A percentile compares a stretch with the other conserved stretches of the same genome.
Evolutionary conservation across 106 monocot genomes (phyloP).

Genomic region (Dioscorea alata): DNA sequence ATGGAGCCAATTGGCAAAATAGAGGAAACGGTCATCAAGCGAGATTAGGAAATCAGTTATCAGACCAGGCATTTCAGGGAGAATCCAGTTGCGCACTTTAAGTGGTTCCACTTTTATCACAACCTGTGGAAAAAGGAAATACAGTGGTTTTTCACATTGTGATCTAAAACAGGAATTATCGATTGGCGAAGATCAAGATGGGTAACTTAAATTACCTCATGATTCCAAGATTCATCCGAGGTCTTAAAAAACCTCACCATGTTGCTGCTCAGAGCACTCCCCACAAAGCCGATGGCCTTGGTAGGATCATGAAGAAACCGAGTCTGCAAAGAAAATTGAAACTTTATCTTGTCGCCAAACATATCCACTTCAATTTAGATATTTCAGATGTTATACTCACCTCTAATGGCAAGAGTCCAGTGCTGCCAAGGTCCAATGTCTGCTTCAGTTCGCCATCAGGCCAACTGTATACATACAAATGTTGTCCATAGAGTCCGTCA

Average conservation of each 20-base stretch:
- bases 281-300: constrained; percentile 84
- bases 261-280: constrained; percentile 80
- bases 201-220: constrained; percentile 42
- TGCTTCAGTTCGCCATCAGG: constrained; percentile 93
- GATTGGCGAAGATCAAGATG: not conserved
- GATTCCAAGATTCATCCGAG: constrained; percentile 69
- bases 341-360: not conserved
- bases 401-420: constrained; percentile 88
- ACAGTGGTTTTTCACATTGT: not conserved
- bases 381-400: constrained; percentile 20
- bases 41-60: constrained; percentile 97
- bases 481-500: constrained; percentile 85
- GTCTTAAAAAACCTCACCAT: constrained; percentile 95
- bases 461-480: constrained; percentile 86
- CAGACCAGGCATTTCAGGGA: constrained; percentile 95
- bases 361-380: not conserved
- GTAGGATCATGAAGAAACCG: constrained; percentile 94
- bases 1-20: constrained; percentile 96
- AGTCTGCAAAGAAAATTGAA: constrained; percentile 29
- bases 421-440: constrained; percentile 74
- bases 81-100: constrained; percentile 94
- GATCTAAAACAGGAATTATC: not conserved
- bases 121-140: constrained; percentile 31
- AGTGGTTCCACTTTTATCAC: constrained; percentile 59
- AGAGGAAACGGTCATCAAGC: constrained; percentile 82